Evolutionary conservation across 1,284 basidiomycete genomes (phyloP).

Genomic region (Trametes sp.): DNA sequence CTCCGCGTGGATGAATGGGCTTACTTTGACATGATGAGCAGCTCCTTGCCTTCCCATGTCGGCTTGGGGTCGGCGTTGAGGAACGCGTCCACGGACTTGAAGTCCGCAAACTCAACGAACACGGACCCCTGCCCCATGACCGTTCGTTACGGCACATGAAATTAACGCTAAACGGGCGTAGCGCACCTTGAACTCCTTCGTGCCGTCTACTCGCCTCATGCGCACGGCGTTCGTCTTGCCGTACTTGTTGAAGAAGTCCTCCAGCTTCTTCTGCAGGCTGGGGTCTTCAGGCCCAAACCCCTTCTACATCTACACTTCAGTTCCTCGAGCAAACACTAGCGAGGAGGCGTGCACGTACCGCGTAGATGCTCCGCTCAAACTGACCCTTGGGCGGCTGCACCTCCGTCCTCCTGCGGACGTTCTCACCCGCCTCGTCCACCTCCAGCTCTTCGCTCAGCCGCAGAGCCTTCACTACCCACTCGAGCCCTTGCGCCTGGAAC

Average conservation of each 20-base stretch:
- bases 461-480: slow-evolving; percentile 75
- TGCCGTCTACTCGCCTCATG: slow-evolving; percentile 78
- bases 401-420: slow-evolving; percentile 78
- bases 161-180: neutral
- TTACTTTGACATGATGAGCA: slow-evolving; percentile 90
- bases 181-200: slow-evolving; percentile 85
- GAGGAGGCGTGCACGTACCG: slow-evolving; percentile 58
- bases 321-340: neutral
- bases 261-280: slow-evolving; percentile 78
- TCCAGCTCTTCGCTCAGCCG: slow-evolving; percentile 74
- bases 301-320: slow-evolving; percentile 63
- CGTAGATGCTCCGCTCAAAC: slow-evolving; percentile 85
- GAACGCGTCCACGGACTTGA: slow-evolving; percentile 78
- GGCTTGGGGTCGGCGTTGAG: slow-evolving; percentile 83
- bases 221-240: slow-evolving; percentile 88
- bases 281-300: slow-evolving; percentile 84
- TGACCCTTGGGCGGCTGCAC: slow-evolving; percentile 77
- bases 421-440: slow-evolving; percentile 76
- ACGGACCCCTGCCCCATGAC: slow-evolving; percentile 78
- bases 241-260: slow-evolving; percentile 85
- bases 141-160: neutral
- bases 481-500: slow-evolving; percentile 63
- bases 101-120: slow-evolving; percentile 89
- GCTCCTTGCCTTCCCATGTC: slow-evolving; percentile 75
- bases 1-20: slow-evolving; percentile 27